Conservation (phyloP, 441 rosid genomes). For the Bruguiera hainesii region DNA sequence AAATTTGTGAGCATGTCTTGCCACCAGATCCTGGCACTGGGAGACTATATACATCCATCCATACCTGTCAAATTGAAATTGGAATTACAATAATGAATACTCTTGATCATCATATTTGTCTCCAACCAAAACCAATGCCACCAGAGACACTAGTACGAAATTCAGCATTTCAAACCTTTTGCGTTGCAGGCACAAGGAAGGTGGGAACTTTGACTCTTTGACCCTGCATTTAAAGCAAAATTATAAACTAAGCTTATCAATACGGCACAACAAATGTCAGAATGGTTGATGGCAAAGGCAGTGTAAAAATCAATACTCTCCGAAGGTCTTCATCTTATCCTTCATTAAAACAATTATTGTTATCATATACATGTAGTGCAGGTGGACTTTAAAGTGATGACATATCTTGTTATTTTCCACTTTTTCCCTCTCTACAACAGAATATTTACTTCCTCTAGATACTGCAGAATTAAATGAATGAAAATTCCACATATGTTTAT, state of each 20-base stretch:
- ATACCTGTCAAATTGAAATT: slow-evolving; percentile 48
- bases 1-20: slow-evolving; percentile 92
- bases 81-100: neutral
- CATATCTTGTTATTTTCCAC: neutral
- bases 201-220: slow-evolving; percentile 94
- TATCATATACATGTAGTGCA: neutral
- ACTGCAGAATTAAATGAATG: no score
- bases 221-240: slow-evolving; percentile 50
- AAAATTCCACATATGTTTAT: no score
- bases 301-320: neutral
- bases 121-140: neutral
- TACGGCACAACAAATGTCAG: neutral
- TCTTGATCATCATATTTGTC: neutral
- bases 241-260: slow-evolving; percentile 7
- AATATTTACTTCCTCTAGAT: no score
- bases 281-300: neutral
- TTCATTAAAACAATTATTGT: neutral
- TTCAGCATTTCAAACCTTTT: slow-evolving; percentile 49
- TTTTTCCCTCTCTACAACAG: no score
- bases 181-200: slow-evolving; percentile 96
- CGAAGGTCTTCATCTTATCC: neutral
- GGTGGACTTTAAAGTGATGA: neutral
- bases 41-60: slow-evolving; percentile 84
- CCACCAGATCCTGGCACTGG: slow-evolving; percentile 96
- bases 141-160: neutral